These are phyloP conservation scores for Penicillium antarcticum DNA, from an alignment of 495 filamentous ascomycete genomes.

Conservation along the genomic window DNA sequence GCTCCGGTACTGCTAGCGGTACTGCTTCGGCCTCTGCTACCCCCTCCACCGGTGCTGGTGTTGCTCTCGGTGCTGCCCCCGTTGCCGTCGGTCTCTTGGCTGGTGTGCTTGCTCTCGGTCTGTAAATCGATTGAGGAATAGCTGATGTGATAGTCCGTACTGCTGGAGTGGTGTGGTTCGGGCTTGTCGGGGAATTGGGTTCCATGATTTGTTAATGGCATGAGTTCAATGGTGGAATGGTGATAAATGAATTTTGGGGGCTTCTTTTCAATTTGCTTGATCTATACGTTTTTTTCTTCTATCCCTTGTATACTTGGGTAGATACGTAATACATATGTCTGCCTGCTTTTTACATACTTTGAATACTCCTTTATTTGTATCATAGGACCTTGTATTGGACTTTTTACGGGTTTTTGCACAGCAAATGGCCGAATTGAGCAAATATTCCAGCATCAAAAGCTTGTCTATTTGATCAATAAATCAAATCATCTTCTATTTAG, in stretches of 20 bases:
- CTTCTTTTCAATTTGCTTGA: neutral
- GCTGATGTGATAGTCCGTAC: neutral
- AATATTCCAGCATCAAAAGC: too few species aligned
- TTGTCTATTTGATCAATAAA: too few species aligned
- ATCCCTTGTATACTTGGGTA: too few species aligned
- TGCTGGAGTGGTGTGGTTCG: too few species aligned
- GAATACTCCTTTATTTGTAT: too few species aligned
- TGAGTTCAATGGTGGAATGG: neutral
- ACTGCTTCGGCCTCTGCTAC: slow-evolving; percentile 14
- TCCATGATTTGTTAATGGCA: too few species aligned
- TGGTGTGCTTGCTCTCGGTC: slow-evolving; percentile 17
- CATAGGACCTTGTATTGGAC: too few species aligned
- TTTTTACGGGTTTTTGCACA: too few species aligned
- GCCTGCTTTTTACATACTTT: too few species aligned
- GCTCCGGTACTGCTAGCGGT: slow-evolving; percentile 7
- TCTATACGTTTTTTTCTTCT: neutral
- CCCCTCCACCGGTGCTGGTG: slow-evolving; percentile 11
- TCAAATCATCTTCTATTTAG: too few species aligned
- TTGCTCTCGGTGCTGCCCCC: slow-evolving; percentile 21
- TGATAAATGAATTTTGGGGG: neutral
- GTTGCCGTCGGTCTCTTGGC: slow-evolving; percentile 16
- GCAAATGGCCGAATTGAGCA: too few species aligned
- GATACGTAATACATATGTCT: too few species aligned
- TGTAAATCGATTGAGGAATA: slow-evolving; percentile 8
- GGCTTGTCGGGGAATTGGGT: neutral